Evolutionary conservation across 2,329 filamentous ascomycete genomes (phyloP).

Genomic region (Simplicillium sp.): DNA sequence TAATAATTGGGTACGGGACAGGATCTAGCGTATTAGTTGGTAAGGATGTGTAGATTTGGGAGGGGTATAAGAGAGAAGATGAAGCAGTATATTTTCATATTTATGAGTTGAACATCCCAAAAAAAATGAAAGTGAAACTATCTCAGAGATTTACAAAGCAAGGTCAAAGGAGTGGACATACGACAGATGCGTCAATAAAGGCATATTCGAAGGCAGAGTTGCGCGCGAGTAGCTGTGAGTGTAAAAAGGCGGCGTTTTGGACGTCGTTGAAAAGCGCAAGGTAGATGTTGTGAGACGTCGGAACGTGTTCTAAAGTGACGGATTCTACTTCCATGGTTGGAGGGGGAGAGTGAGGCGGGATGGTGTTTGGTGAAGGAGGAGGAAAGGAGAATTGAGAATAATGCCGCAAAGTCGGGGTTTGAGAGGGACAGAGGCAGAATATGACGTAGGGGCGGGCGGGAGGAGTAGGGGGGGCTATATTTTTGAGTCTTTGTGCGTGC

Average conservation of each 20-base stretch:
- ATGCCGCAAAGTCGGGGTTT: too few relatives aligned
- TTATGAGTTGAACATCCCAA: background rate
- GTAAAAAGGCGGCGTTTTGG: constrained; percentile 66
- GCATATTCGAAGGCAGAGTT: constrained; percentile 88
- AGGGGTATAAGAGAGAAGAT: background rate
- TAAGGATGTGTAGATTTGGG: background rate
- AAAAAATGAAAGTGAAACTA: background rate
- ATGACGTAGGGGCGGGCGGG: too few relatives aligned
- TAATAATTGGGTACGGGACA: constrained; percentile 64
- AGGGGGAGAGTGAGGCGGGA: too few relatives aligned
- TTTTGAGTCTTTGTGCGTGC: too few relatives aligned
- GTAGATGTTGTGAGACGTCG: constrained; percentile 57
- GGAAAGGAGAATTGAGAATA: too few relatives aligned
- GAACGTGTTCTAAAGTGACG: constrained; percentile 67
- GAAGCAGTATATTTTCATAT: background rate
- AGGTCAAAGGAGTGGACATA: constrained; percentile 27
- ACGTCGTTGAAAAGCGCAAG: constrained; percentile 68
- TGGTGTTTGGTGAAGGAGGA: too few relatives aligned
- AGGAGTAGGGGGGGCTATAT: too few relatives aligned
- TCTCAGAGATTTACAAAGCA: background rate
- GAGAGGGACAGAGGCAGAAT: too few relatives aligned
- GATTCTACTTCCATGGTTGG: constrained; percentile 41
- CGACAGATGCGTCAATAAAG: constrained; percentile 76
- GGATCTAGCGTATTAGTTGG: constrained; percentile 38
- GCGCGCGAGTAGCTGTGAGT: constrained; percentile 73